A percentile compares a stretch with the other conserved stretches of the same genome.
phyloP scores from a whole-genome alignment of 768 basidiomycete species.

The Termitomyces sp. region DNA sequence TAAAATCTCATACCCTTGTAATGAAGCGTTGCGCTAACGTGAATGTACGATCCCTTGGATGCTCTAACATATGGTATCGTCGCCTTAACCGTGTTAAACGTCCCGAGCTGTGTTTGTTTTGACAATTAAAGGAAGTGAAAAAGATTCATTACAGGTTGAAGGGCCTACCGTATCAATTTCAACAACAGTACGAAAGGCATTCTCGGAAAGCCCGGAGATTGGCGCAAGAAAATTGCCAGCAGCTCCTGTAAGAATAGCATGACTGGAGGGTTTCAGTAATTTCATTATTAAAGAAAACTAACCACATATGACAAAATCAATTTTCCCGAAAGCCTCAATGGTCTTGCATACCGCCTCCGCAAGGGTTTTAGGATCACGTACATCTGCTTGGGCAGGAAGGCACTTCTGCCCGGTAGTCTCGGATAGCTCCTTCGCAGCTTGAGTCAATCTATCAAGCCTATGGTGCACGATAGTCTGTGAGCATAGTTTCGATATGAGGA shows the following conservation, averaged over 20 bases:
- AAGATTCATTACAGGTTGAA: not conserved
- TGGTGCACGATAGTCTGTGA: not conserved
- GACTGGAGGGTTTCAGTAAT: not conserved
- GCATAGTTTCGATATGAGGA: not conserved
- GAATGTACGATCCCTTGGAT: slow-evolving; percentile 77
- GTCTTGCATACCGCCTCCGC: slow-evolving; percentile 71
- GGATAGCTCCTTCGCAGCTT: slow-evolving; percentile 68
- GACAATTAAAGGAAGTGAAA: not conserved
- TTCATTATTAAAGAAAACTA: slow-evolving; percentile 15
- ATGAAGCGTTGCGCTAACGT: slow-evolving; percentile 87
- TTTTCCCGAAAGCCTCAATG: slow-evolving; percentile 72
- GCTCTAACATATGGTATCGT: slow-evolving; percentile 71
- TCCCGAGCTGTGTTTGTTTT: slow-evolving; percentile 60
- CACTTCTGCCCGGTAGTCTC: slow-evolving; percentile 66
- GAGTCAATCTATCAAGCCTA: slow-evolving; percentile 67
- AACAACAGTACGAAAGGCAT: slow-evolving; percentile 88
- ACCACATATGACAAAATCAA: slow-evolving; percentile 97
- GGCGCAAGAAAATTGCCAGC: slow-evolving; percentile 96
- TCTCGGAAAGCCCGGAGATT: slow-evolving; percentile 77
- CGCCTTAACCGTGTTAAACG: slow-evolving; percentile 92
- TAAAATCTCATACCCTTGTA: slow-evolving; percentile 53
- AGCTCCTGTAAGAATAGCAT: slow-evolving; percentile 50
- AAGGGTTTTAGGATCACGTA: slow-evolving; percentile 70
- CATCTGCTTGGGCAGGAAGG: slow-evolving; percentile 74
- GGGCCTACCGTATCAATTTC: slow-evolving; percentile 83